Conservation (phyloP, 2,329 filamentous ascomycete genomes). For the Phaeomoniella chlamydospora region DNA sequence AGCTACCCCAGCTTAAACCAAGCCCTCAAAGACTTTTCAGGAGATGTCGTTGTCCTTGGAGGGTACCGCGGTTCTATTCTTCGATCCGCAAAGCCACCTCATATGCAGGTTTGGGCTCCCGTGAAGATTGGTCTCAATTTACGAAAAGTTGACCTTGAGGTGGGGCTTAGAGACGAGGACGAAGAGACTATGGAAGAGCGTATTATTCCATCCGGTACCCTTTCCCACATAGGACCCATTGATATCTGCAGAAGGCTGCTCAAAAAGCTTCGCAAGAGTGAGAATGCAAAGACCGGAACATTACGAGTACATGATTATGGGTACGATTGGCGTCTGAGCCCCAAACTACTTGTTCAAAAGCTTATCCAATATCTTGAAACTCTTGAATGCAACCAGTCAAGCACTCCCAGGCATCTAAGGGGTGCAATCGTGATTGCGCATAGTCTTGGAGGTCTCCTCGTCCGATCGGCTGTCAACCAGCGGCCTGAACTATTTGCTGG, state of each 20-base stretch:
- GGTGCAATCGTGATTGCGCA: slow-evolving; percentile 78
- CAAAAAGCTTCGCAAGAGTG: slow-evolving; percentile 58
- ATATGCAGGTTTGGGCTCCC: slow-evolving; percentile 86
- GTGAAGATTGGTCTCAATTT: slow-evolving; percentile 87
- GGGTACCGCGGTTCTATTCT: slow-evolving; percentile 86
- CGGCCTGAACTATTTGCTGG: slow-evolving; percentile 74
- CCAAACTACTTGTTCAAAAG: slow-evolving; percentile 55
- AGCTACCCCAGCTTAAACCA: slow-evolving; percentile 35
- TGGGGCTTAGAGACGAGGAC: slow-evolving; percentile 67
- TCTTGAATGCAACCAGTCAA: slow-evolving; percentile 58
- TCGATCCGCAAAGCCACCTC: slow-evolving; percentile 64
- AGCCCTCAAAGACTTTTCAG: slow-evolving; percentile 55
- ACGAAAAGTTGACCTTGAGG: slow-evolving; percentile 79
- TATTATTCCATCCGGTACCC: slow-evolving; percentile 76
- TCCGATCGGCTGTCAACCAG: slow-evolving; percentile 73
- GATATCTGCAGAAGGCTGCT: slow-evolving; percentile 76
- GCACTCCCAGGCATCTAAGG: slow-evolving; percentile 34
- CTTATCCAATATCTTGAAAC: slow-evolving; percentile 60
- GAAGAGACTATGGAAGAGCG: slow-evolving; percentile 69
- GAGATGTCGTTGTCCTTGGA: slow-evolving; percentile 77
- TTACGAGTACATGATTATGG: slow-evolving; percentile 79
- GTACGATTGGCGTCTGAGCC: slow-evolving; percentile 88
- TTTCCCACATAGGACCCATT: slow-evolving; percentile 82
- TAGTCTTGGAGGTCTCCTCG: slow-evolving; percentile 73
- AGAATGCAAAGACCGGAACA: slow-evolving; percentile 56